These are phyloP conservation scores for Ambrosiella beaveri DNA, from an alignment of 2,329 filamentous ascomycete genomes.

Conservation along the genomic window DNA sequence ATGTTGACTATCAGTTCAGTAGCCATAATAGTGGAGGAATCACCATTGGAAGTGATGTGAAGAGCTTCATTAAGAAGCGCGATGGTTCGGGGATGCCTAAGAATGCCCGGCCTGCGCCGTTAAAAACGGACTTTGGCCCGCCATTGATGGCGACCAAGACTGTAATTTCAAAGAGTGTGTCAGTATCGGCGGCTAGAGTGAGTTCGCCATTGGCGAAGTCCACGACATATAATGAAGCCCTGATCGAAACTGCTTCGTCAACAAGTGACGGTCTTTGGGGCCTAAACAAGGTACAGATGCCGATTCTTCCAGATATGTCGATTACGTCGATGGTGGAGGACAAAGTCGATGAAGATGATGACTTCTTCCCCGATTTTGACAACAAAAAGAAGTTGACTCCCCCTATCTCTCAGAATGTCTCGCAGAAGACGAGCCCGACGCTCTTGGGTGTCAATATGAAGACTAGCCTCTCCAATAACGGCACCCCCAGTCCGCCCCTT, in stretches of 20 bases:
- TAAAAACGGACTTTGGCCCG: background rate
- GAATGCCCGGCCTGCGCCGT: background rate
- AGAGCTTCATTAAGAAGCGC: constrained; percentile 18
- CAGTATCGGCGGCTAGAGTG: background rate
- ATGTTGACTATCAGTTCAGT: constrained; percentile 15
- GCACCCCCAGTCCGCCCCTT: constrained; percentile 6
- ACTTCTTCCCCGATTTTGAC: constrained; percentile 36
- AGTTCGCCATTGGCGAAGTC: constrained; percentile 8
- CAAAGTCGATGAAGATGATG: constrained; percentile 33
- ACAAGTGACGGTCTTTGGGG: constrained; percentile 32
- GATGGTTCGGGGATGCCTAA: constrained; percentile 3
- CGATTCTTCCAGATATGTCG: background rate
- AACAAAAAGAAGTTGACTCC: constrained; percentile 18
- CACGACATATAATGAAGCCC: constrained; percentile 14
- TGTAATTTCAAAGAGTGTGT: background rate
- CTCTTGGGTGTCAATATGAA: background rate
- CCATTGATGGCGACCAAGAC: background rate
- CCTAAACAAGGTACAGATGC: constrained; percentile 15
- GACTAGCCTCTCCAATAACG: background rate
- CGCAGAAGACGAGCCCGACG: constrained; percentile 8
- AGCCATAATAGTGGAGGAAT: constrained; percentile 18
- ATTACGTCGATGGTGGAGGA: constrained; percentile 16
- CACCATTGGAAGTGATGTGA: constrained; percentile 24
- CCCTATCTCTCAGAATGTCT: constrained; percentile 9
- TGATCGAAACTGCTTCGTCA: constrained; percentile 15